Base-by-base conservation (phyloP, 106 monocot species). In the Acanthochlamys bracteata region DNA sequence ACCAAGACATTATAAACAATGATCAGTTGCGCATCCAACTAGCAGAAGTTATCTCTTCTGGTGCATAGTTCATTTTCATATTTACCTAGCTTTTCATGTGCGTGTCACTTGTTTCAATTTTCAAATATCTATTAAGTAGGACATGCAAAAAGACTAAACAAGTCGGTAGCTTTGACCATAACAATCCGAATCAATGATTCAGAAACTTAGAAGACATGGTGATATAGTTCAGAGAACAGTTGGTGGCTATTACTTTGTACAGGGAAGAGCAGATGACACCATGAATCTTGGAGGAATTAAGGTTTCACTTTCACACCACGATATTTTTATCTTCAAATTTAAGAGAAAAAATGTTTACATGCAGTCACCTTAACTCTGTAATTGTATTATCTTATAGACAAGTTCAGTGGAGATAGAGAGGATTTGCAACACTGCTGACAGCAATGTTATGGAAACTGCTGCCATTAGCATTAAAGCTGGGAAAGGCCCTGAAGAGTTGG, bases 241-340 rank as follows among this genome's bases (percentile, higher is more conserved):
- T 57, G 90, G 90, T 42, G 86, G 86, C 26, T 90, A 95, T 67
- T 87, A 82, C 66, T 61, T 84, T 41, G 90, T 95, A 40, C 87
- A 84, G 25, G 94, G 95, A 17, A 84, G 95, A 61, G 90, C 90
- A 51, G 95, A 95, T 72, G 95, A 95, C 74, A 95, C 95, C 17
- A 95, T 95, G 95, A 95, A 95, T 64, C 95, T 95, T 60, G 95
- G 95, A 60, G 95, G 95, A n/a, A 90, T 95, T 64, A 95, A 90
- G 95, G 95, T 95, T 57, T 16, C 54, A 7, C 51, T 10, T 10
- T 45, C 7, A 43, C 39, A 13, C 19, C 24, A 41, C 9, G 15
- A 33, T 15, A 61, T 60, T 72, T 55, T n/a, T 64, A 20, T 60
- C 19, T 41, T 33, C 14, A 60, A 33, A 1, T 3, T 33, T 3